Percentiles rank a stretch among this genome's conserved stretches.
phyloP scores from a whole-genome alignment of 352 stramenopile species.

The Halophytophthora polymorphica region DNA sequence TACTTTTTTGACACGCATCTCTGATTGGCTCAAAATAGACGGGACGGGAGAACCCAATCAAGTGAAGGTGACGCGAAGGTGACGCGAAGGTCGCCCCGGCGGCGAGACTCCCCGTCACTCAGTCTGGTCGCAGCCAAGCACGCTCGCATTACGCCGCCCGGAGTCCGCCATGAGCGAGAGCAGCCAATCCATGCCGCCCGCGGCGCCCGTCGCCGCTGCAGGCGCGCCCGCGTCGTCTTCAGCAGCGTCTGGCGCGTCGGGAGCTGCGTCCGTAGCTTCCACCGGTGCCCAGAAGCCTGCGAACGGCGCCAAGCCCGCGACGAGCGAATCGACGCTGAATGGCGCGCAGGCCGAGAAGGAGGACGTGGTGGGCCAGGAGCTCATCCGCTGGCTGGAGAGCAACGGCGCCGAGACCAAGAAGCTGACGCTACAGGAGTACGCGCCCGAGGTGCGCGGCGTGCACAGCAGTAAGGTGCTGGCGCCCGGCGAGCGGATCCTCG shows the following conservation, averaged over 20 bases:
- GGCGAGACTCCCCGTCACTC: background rate
- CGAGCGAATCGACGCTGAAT: background rate
- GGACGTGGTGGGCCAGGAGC: conserved; percentile 55
- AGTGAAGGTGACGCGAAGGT: background rate
- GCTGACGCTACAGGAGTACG: conserved; percentile 84
- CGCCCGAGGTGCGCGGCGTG: conserved; percentile 90
- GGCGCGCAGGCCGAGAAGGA: conserved; percentile 2
- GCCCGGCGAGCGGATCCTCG: conserved; percentile 86
- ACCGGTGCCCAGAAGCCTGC: too few relatives aligned
- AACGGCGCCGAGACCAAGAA: conserved; percentile 78
- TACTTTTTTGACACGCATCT: too few relatives aligned
- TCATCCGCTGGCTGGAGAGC: conserved; percentile 74
- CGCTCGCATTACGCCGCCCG: background rate
- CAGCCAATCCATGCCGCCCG: too few relatives aligned
- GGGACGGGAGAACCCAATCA: background rate
- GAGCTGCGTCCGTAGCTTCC: too few relatives aligned
- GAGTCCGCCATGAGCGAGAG: background rate
- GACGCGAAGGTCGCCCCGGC: background rate
- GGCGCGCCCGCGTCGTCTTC: too few relatives aligned
- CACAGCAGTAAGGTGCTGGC: conserved; percentile 87
- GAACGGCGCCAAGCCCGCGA: background rate
- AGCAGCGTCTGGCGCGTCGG: background rate
- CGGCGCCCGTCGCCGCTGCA: background rate
- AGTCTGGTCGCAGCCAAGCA: background rate
- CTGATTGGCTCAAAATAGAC: background rate